Conservation (phyloP, 2,329 filamentous ascomycete genomes). For the Berkeleyomyces rouxiae region DNA sequence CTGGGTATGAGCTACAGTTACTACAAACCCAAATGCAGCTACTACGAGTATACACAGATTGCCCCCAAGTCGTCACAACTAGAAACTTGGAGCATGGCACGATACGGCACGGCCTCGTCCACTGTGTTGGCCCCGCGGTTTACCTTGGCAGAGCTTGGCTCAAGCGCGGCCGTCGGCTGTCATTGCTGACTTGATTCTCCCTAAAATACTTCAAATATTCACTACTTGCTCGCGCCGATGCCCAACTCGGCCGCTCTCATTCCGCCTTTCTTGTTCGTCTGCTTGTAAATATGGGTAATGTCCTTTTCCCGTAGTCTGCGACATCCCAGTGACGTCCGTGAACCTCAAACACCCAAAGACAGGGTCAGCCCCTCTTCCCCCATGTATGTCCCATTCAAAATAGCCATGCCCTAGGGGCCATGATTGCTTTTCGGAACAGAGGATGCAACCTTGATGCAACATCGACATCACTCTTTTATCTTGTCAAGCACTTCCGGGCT, state of each 20-base stretch:
- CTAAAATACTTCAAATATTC: background rate
- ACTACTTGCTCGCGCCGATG: background rate
- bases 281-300: background rate
- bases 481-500: background rate
- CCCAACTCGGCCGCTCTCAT: background rate
- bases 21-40: no score
- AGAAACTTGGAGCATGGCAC: background rate
- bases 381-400: background rate
- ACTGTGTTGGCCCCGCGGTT: background rate
- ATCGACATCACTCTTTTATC: background rate
- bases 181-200: background rate
- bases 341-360: constrained; percentile 8
- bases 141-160: background rate
- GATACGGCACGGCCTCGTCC: background rate
- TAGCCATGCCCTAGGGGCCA: background rate
- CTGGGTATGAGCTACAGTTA: no score
- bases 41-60: no score
- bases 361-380: background rate
- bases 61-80: no score
- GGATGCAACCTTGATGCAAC: background rate
- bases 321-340: constrained; percentile 1
- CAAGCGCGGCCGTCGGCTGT: background rate
- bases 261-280: background rate
- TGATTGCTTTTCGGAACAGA: background rate
- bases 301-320: background rate